Evolutionary conservation across 2,329 filamentous ascomycete genomes (phyloP).

Genomic region (Trichoderma sp.): DNA sequence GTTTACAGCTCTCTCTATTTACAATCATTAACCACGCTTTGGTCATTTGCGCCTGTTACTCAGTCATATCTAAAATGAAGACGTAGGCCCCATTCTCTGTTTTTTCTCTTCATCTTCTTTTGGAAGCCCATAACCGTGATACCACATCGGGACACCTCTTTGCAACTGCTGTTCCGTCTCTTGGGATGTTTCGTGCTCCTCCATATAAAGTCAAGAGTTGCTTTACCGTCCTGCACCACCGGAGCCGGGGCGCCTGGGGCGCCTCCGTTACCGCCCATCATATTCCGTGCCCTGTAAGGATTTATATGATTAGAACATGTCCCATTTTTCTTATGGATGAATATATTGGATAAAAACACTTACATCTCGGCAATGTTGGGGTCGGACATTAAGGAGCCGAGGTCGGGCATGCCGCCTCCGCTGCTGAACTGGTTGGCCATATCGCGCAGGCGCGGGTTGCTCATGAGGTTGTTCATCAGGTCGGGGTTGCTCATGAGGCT

Average conservation of each 20-base stretch:
- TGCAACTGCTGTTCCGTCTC: neutral
- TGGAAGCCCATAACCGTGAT: neutral
- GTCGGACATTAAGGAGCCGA: constrained; percentile 85
- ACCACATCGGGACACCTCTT: neutral
- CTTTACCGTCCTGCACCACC: constrained; percentile 29
- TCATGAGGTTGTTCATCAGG: constrained; percentile 89
- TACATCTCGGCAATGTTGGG: constrained; percentile 91
- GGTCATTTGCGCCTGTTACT: constrained; percentile 16
- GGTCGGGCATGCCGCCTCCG: constrained; percentile 86
- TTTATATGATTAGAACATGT: neutral
- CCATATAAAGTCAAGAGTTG: neutral
- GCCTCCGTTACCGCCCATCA: constrained; percentile 42
- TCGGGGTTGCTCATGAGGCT: constrained; percentile 97
- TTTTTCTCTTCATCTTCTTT: neutral
- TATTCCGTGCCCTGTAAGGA: constrained; percentile 43
- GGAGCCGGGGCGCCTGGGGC: constrained; percentile 21
- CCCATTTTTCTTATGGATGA: neutral
- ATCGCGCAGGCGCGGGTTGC: constrained; percentile 82
- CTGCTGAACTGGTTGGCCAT: constrained; percentile 80
- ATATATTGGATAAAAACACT: constrained; percentile 44
- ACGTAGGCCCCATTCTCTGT: neutral
- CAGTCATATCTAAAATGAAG: neutral
- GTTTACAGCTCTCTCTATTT: constrained; percentile 13
- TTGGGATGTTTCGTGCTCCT: neutral
- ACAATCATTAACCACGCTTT: constrained; percentile 15